Base-by-base conservation (phyloP, 129 eudicot species). In the Escallonia herrerae region DNA sequence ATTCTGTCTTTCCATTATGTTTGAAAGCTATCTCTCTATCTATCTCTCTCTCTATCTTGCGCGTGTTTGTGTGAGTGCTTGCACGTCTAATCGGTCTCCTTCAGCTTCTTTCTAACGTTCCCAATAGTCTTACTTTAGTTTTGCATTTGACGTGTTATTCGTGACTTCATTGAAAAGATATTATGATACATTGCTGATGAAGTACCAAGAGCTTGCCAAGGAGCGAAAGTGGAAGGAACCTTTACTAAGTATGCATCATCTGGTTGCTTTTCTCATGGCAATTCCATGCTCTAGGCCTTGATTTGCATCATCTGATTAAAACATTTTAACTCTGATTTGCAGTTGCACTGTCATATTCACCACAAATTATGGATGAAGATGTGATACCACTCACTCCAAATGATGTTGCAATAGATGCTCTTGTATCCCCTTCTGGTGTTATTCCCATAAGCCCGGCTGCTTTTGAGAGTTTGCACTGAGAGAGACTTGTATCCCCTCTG, bases 311-410 rank as follows among this genome's bases (percentile, higher is more conserved):
- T 22, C n/a, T 7, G 40, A 52, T 41, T 50, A 72, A n/a, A 44
- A 37, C 46, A 12, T 60, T 71, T 22, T 45, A 15, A 39, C 41
- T 58, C 57, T 48, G 54, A 56, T 62, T 40, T 79, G 75, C 81
- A 94, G 99, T 94, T 78, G 95, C 97, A 12, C 76, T 94, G 53
- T 86, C 99, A n/a, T 94, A 94, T 79, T 89, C 99, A 38, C 65
- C 70, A 67, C 99, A 94, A 76, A 82, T 94, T 66, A 2, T 94
- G 81, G 97, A 94, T 66, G 97, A 94, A 39, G 86, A 79, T 11
- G 81, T 84, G 12, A 86, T 94, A 46, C 99, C 99, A 14, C 67
- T 86, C 5, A 86, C 99, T 65, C 88, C 90, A 50, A 78, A 75
- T 63, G 99, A 94, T 58, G 85, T 86, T 50, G 69, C 66, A 44